Base-by-base conservation (phyloP, 495 filamentous ascomycete genomes). In the Penicillium goetzii region DNA sequence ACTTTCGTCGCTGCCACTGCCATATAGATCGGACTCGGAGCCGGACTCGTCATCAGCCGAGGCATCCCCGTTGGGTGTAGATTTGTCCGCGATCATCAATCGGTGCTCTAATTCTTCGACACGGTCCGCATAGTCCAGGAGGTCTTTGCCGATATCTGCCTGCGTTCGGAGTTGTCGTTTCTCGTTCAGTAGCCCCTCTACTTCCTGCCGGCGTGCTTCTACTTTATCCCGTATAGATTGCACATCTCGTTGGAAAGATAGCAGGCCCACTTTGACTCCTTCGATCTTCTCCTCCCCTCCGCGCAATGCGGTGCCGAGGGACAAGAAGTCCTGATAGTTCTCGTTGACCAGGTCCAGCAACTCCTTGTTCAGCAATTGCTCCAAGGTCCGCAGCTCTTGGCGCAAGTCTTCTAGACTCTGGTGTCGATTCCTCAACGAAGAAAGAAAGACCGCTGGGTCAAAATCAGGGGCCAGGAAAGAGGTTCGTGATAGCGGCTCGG, bases 321-420 rank as follows among this genome's bases (percentile, higher is more conserved):
- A 87, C 2, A 99, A 73, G 67, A 98, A 98, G 66, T 94, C 91
- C 43, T 89, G 86, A 73, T 97, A 97, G 74, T 98, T 93, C 33
- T 89, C 83, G 71, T 98, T 98, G 63, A 99, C 93, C 2, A 98
- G 85, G 73, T 97, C 93, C 5, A 98, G 81, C 10, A 99, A 80
- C 73, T 99, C 94, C 59, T 88, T 87, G 63, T 85, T 88, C 53
- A 98, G 85, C 19, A 87, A 80, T 64, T 89, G 85, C 60, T 86
- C 88, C 26, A 95, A 84, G 49, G 89, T 82, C 17, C 92, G 87
- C 4, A 99, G 82, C 67, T 99, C 96, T 30, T 87, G 74, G 17
- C 93, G 90, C 19, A 99, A 82, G 74, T 99, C 96, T 74, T 97
- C 94, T 52, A 99, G 90, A 3, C 92, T 97, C 72, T 99, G 95